A percentile compares a stretch with the other conserved stretches of the same genome.
Conservation (phyloP, 2,329 filamentous ascomycete species). For the Ophiognomonia clavigignenti-juglandacearum region DNA sequence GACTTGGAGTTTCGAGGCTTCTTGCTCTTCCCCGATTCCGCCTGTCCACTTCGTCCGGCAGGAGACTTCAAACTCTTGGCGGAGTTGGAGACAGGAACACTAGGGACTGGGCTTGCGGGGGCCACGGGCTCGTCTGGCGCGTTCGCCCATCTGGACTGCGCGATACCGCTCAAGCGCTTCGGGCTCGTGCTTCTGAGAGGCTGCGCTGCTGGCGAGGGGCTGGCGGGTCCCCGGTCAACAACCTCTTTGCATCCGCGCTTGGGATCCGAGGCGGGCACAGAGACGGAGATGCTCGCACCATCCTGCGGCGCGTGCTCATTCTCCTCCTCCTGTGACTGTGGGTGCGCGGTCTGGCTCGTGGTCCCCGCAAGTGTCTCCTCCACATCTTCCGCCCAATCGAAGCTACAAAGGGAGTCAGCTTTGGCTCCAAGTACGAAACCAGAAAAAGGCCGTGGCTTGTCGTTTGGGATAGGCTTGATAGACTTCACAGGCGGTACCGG, state of each 20-base stretch:
- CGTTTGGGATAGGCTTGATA: background rate
- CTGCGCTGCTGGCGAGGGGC: background rate
- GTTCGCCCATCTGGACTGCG: background rate
- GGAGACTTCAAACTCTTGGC: too few relatives aligned
- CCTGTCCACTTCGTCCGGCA: too few relatives aligned
- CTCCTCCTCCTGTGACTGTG: background rate
- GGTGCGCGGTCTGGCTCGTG: background rate
- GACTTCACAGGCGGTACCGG: background rate
- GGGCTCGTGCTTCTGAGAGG: background rate
- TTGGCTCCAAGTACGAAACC: too few relatives aligned
- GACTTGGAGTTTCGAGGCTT: too few relatives aligned
- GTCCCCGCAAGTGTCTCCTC: background rate
- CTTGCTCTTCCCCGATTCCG: too few relatives aligned
- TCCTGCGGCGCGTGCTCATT: too few relatives aligned
- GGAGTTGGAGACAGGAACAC: too few relatives aligned
- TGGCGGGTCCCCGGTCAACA: background rate
- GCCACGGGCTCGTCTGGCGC: background rate
- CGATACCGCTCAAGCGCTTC: background rate
- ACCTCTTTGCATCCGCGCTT: background rate
- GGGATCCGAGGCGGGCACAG: background rate
- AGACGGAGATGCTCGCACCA: too few relatives aligned
- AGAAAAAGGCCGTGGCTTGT: background rate
- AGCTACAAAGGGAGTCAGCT: background rate
- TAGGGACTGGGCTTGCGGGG: too few relatives aligned
- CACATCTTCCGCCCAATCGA: background rate